A percentile compares a stretch with the other conserved stretches of the same genome.
Conservation (phyloP, 768 basidiomycete genomes). For the Psilocybe subaeruginosa region DNA sequence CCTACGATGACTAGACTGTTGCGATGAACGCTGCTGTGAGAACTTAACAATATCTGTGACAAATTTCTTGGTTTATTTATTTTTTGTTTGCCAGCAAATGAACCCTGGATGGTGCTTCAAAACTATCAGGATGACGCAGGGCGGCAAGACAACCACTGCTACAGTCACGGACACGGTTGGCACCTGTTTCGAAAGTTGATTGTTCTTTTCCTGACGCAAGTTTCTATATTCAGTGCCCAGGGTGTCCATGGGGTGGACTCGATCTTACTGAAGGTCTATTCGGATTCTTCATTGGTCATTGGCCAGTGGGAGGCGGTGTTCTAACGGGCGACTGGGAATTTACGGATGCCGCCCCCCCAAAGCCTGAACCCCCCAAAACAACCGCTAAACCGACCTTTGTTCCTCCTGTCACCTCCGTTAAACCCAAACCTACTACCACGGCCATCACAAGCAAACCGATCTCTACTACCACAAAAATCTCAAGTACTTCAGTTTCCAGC, state of each 20-base stretch:
- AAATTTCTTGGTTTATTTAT: background rate
- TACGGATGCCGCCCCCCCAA: slow-evolving; percentile 31
- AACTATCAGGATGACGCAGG: slow-evolving; percentile 60
- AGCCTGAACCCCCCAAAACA: background rate
- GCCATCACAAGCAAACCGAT: slow-evolving; percentile 9
- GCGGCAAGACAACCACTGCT: slow-evolving; percentile 61
- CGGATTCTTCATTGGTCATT: slow-evolving; percentile 48
- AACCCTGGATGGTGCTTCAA: slow-evolving; percentile 58
- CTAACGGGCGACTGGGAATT: slow-evolving; percentile 66
- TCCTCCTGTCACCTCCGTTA: background rate
- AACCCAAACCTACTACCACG: background rate
- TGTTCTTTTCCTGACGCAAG: background rate
- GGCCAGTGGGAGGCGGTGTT: slow-evolving; percentile 45
- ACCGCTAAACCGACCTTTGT: slow-evolving; percentile 5
- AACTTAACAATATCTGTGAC: no score
- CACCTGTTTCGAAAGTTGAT: slow-evolving; percentile 6
- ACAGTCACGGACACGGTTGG: slow-evolving; percentile 64
- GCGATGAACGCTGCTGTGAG: slow-evolving; percentile 13
- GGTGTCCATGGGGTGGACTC: slow-evolving; percentile 66
- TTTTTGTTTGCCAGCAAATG: slow-evolving; percentile 52
- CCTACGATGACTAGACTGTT: slow-evolving; percentile 1
- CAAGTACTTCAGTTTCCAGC: slow-evolving; percentile 16
- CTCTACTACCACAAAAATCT: slow-evolving; percentile 14
- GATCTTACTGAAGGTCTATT: slow-evolving; percentile 75
- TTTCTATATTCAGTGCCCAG: slow-evolving; percentile 53